Conservation (phyloP, 2,329 filamentous ascomycete genomes). For the Pseudogymnoascus sp. region DNA sequence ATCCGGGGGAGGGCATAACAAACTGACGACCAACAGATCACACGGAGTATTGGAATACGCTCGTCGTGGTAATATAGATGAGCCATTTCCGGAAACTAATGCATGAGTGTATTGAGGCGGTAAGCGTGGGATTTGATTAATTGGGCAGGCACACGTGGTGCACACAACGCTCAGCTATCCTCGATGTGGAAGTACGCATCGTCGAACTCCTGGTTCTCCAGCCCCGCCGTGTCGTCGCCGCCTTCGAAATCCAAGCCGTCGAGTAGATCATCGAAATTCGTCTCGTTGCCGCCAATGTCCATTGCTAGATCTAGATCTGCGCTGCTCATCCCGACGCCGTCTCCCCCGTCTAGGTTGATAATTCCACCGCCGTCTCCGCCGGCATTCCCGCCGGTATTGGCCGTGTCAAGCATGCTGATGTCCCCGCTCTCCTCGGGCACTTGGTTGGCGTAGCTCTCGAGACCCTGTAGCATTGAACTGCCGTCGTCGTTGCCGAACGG, state of each 20-base stretch:
- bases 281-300: slow-evolving; percentile 29
- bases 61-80: not conserved
- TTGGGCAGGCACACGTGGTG: not conserved
- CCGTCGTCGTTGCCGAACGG: slow-evolving; percentile 20
- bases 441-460: slow-evolving; percentile 33
- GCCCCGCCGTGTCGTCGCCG: slow-evolving; percentile 14
- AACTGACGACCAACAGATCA: not conserved
- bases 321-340: slow-evolving; percentile 15
- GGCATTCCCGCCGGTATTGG: slow-evolving; percentile 12
- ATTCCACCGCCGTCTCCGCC: slow-evolving; percentile 8
- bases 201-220: slow-evolving; percentile 24
- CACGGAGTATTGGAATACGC: not conserved
- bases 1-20: not conserved
- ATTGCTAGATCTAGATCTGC: slow-evolving; percentile 44
- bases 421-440: slow-evolving; percentile 14
- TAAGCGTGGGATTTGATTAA: not conserved
- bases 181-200: slow-evolving; percentile 24
- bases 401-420: slow-evolving; percentile 16
- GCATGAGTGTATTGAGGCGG: not conserved
- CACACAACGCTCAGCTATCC: not conserved
- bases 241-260: slow-evolving; percentile 19
- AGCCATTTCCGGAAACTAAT: not conserved
- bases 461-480: slow-evolving; percentile 30
- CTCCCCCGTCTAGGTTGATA: slow-evolving; percentile 14
- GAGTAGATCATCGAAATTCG: slow-evolving; percentile 22